Base-by-base conservation (phyloP, 2,329 filamentous ascomycete species). In the Leptographium lundbergii region DNA sequence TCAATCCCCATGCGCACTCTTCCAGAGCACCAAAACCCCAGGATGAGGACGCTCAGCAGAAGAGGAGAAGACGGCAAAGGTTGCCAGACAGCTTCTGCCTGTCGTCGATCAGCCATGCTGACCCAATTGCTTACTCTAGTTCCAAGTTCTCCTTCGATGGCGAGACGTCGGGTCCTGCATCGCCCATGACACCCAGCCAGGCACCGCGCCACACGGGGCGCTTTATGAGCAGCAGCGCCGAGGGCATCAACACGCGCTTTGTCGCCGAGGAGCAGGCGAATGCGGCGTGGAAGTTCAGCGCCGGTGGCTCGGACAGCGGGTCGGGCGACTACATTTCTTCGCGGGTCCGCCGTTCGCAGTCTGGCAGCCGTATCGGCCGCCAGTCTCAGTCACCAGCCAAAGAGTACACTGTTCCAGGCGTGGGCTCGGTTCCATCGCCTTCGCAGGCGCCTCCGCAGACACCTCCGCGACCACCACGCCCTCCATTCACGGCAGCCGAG, bases 191-290 rank as follows among this genome's bases (percentile, higher is more conserved):
- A 11, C 52, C 52, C 5, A 25, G 53, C 24, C 17, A 10, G 36
- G n/a, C 36, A 65, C 72, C 13, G 67, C 71, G 14, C 68, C 70
- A 11, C 66, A 72, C n/a, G 67, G 70, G 24, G 11, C 55, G 68
- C 3, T 81, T 82, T 61, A 66, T 72, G 47, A 76, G 75, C 61
- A 77, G 70, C 59, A 84, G 79, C 64, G 72, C 78, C 24, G 81
- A 86, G 59, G 81, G 79, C 57, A 85, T 86, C 64, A 81, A 82
- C 68, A 85, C 82, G 22, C 79, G 72, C 47, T 86, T 86, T 68
- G 76, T 76, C 24, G 72, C 78, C 4, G 75, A 77, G 17, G 76
- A 82, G 24, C 68, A 71, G 51, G 64, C 71, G 6, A 69, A 71
- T 39, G 68, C 71, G 29, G 67, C 67, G 24, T 81, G 75, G 75